A percentile compares a stretch with the other conserved stretches of the same genome.
These are phyloP conservation scores for Zea luxurians DNA, from an alignment of 176 grass and related monocot genomes.

Conservation along the genomic window DNA sequence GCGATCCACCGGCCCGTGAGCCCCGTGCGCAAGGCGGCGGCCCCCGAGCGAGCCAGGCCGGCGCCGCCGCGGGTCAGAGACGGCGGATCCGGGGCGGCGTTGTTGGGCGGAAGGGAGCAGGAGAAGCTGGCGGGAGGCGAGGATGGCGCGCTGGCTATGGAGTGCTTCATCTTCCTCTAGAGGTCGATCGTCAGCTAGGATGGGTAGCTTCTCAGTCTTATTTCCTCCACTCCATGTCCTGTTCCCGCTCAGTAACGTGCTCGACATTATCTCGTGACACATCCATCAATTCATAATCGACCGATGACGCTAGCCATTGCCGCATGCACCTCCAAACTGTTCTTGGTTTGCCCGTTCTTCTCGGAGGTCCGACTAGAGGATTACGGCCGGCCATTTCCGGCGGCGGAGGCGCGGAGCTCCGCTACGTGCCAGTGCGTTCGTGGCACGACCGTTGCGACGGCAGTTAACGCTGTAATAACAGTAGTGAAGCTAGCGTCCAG, in stretches of 20 bases:
- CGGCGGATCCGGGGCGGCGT: too few relatives aligned
- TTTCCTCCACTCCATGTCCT: too few relatives aligned
- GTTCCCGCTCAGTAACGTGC: background rate
- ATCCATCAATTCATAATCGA: too few relatives aligned
- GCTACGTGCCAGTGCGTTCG: background rate
- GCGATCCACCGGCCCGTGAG: background rate
- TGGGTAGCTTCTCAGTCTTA: too few relatives aligned
- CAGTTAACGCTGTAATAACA: background rate
- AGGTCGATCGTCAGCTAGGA: too few relatives aligned
- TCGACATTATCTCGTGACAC: background rate
- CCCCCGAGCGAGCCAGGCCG: slow-evolving; percentile 16
- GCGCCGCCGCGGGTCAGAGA: too few relatives aligned
- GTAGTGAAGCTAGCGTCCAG: background rate
- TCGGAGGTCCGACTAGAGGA: background rate
- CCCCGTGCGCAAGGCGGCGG: background rate
- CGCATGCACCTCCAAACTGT: background rate
- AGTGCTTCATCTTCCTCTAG: slow-evolving; percentile 70
- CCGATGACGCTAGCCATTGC: background rate
- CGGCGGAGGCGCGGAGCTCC: background rate
- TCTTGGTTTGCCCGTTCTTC: background rate
- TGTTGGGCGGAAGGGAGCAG: too few relatives aligned
- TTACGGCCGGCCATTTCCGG: background rate
- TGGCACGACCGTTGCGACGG: background rate
- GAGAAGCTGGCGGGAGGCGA: background rate
- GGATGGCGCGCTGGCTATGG: slow-evolving; percentile 40